phyloP scores from a whole-genome alignment of 2,329 filamentous ascomycete genomes.

The Penicillium sp. region DNA sequence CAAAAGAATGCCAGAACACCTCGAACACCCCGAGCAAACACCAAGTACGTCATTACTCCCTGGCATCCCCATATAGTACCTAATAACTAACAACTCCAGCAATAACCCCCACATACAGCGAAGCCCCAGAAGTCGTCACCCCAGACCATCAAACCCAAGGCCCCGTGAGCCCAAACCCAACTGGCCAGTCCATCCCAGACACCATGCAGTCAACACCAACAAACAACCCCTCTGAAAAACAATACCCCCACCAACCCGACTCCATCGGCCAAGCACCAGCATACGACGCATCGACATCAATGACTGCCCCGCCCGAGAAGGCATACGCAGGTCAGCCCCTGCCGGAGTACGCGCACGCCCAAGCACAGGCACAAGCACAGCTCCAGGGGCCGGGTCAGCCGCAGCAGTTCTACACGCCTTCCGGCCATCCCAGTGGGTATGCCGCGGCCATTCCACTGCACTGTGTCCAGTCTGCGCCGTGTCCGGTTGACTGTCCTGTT shows the following conservation, averaged over 20 bases:
- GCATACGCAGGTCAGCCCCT: conserved; percentile 16
- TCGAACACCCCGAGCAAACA: neutral
- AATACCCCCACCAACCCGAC: conserved; percentile 4
- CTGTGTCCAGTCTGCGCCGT: conserved; percentile 29
- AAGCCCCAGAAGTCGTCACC: conserved; percentile 1
- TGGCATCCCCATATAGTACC: neutral
- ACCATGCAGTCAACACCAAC: neutral
- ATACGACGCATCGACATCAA: neutral
- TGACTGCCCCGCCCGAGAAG: conserved; percentile 4
- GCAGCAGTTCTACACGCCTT: conserved; percentile 15
- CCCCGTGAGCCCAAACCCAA: neutral
- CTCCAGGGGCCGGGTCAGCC: neutral
- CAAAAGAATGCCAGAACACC: neutral
- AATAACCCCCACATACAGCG: conserved; percentile 1
- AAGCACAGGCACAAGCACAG: neutral
- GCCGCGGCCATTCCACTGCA: conserved; percentile 23
- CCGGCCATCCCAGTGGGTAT: conserved; percentile 23
- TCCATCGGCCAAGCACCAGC: neutral
- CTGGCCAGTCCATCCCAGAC: neutral
- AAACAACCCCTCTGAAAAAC: neutral
- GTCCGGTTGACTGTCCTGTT: conserved; percentile 48
- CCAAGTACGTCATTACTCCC: neutral
- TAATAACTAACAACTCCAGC: neutral
- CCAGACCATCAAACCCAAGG: neutral
- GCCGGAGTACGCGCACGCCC: neutral